Percentiles rank a stretch among this genome's conserved stretches.
phyloP scores from a whole-genome alignment of 2,329 filamentous ascomycete species.

The Magnaporthiopsis poae region DNA sequence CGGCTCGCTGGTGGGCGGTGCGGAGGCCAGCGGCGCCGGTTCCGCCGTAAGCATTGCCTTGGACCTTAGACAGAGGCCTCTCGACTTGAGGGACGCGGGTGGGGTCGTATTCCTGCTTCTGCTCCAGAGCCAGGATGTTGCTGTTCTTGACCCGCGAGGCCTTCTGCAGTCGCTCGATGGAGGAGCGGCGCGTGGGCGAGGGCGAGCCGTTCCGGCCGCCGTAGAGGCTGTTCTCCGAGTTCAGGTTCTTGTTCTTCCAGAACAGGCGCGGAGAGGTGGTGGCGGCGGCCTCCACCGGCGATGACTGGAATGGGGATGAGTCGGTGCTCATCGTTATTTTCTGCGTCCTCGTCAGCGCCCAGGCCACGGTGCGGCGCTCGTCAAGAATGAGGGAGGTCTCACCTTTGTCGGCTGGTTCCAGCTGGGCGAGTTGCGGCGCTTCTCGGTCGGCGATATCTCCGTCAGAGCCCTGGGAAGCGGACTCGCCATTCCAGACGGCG shows the following conservation, averaged over 20 bases:
- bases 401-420: constrained; percentile 72
- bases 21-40: constrained; percentile 44
- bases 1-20: constrained; percentile 40
- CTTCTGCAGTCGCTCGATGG: constrained; percentile 88
- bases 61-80: constrained; percentile 67
- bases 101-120: constrained; percentile 87
- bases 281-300: constrained; percentile 56
- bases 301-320: constrained; percentile 77
- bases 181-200: constrained; percentile 70
- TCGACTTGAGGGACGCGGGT: constrained; percentile 67
- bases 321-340: constrained; percentile 62
- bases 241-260: constrained; percentile 72
- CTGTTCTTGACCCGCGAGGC: constrained; percentile 96
- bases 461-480: constrained; percentile 65
- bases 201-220: constrained; percentile 51
- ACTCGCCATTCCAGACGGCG: constrained; percentile 49
- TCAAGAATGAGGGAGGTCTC: constrained; percentile 19
- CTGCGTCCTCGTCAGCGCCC: constrained; percentile 25
- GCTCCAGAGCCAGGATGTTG: constrained; percentile 88
- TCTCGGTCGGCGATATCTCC: constrained; percentile 78
- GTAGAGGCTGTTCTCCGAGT: constrained; percentile 62
- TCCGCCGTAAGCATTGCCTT: constrained; percentile 60
- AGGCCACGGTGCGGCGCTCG: background rate
- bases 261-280: constrained; percentile 73
- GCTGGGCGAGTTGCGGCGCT: constrained; percentile 83